Evolutionary conservation across 805 yeast genomes (phyloP).

Genomic region (Kodamaea laetipori): DNA sequence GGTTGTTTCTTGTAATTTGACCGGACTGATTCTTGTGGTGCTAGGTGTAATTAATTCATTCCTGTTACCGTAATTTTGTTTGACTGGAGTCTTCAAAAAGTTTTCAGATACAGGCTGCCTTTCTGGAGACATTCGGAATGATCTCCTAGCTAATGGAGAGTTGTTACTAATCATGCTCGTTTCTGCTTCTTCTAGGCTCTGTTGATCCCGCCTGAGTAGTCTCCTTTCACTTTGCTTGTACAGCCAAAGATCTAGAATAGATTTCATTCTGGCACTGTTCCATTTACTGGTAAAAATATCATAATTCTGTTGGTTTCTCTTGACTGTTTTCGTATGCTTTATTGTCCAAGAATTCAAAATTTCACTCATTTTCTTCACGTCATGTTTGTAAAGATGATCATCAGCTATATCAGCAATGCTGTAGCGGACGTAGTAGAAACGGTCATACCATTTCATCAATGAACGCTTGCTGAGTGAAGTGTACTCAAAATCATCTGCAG

Average conservation of each 20-base stretch:
- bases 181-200: constrained; percentile 19
- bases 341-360: constrained; percentile 38
- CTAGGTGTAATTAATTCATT: constrained; percentile 23
- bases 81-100: constrained; percentile 39
- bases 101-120: constrained; percentile 14
- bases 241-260: constrained; percentile 42
- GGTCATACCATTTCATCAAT: constrained; percentile 38
- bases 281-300: constrained; percentile 35
- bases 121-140: background rate
- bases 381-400: constrained; percentile 30
- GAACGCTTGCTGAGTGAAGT: constrained; percentile 27
- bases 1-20: constrained; percentile 42
- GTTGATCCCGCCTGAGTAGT: constrained; percentile 2
- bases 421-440: constrained; percentile 24
- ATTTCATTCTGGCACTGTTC: constrained; percentile 28
- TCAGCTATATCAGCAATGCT: constrained; percentile 33
- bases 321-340: constrained; percentile 33
- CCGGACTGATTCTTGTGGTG: constrained; percentile 32
- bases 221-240: constrained; percentile 24
- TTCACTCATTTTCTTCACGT: constrained; percentile 28
- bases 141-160: constrained; percentile 12
- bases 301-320: constrained; percentile 39
- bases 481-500: constrained; percentile 23
- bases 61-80: constrained; percentile 22
- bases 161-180: constrained; percentile 25